These are phyloP conservation scores for Olyra latifolia DNA, from an alignment of 176 grass and related monocot genomes.

Conservation along the genomic window DNA sequence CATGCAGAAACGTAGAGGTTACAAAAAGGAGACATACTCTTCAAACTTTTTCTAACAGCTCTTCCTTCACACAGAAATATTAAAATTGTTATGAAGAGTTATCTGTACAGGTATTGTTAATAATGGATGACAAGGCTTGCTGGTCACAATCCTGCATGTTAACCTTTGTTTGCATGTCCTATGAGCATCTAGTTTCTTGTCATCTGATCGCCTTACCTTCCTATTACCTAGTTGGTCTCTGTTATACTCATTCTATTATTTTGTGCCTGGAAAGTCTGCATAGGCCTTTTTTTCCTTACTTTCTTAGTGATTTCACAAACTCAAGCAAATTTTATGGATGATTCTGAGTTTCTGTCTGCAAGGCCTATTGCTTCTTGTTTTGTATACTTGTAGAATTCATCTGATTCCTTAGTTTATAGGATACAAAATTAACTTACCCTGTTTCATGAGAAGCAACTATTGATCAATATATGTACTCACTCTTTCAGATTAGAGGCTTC, in stretches of 20 bases:
- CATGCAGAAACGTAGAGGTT: neutral
- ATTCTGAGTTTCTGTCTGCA: conserved; percentile 9
- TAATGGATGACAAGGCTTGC: neutral
- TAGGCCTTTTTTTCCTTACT: neutral
- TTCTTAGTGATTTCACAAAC: neutral
- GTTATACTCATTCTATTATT: neutral
- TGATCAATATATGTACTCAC: conserved; percentile 17
- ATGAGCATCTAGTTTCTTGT: neutral
- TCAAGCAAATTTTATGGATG: neutral
- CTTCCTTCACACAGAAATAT: neutral
- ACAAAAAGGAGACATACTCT: neutral
- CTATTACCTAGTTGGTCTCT: neutral
- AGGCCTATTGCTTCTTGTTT: neutral
- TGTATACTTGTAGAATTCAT: neutral
- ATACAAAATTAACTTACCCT: conserved; percentile 5
- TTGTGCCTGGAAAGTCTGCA: neutral
- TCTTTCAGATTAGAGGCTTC: conserved; percentile 87
- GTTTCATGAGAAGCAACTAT: conserved; percentile 30
- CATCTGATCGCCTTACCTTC: neutral
- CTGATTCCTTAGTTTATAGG: conserved; percentile 5
- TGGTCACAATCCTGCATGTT: neutral
- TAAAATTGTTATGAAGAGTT: neutral
- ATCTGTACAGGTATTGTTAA: neutral
- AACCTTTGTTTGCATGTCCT: neutral
- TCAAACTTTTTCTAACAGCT: neutral